Conservation (phyloP, 2,329 filamentous ascomycete species). For the Alternaria angustiovoidea region DNA sequence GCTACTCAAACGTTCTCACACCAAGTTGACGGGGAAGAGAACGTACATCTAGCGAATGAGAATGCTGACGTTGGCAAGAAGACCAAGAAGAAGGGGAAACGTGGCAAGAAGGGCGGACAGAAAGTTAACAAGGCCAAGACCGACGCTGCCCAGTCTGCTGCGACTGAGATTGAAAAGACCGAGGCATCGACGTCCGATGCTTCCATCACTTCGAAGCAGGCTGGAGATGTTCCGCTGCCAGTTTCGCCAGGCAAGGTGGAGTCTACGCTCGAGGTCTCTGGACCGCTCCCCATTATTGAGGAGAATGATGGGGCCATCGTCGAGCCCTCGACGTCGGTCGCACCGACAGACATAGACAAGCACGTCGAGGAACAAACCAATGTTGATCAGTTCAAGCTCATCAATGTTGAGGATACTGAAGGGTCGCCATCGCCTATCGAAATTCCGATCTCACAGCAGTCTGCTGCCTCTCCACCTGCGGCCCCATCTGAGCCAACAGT, state of each 20-base stretch:
- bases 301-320: not conserved
- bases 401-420: not conserved
- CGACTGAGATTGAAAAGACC: too few species aligned
- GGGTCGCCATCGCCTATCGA: not conserved
- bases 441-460: not conserved
- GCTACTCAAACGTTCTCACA: not conserved
- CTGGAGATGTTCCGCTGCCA: not conserved
- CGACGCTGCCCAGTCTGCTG: not conserved
- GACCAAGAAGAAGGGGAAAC: not conserved
- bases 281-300: not conserved
- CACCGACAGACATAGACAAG: too few species aligned
- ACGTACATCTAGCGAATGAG: too few species aligned
- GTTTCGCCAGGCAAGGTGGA: not conserved
- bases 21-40: not conserved
- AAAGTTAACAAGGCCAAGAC: not conserved
- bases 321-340: too few species aligned
- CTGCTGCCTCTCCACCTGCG: not conserved
- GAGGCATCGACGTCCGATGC: too few species aligned
- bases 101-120: not conserved
- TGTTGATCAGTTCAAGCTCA: too few species aligned
- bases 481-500: not conserved
- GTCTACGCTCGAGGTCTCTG: not conserved
- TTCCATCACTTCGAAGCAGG: not conserved
- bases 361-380: too few species aligned
- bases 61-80: not conserved